Percentiles rank a stretch among this genome's conserved stretches.
These are phyloP conservation scores for Arachnomyces sp. DNA, from an alignment of 2,329 filamentous ascomycete species.

Conservation along the genomic window DNA sequence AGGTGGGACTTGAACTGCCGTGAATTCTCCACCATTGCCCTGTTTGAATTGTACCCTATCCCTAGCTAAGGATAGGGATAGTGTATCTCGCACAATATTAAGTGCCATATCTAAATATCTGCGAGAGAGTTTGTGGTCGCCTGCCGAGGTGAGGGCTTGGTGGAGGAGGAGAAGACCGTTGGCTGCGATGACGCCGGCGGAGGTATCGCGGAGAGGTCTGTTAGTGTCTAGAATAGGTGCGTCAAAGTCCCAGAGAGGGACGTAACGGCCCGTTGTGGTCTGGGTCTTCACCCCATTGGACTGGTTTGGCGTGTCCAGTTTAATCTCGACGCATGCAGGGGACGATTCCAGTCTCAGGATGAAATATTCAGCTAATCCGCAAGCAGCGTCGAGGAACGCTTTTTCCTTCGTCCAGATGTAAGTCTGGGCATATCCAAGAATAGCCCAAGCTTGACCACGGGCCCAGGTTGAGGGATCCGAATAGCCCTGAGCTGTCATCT, in stretches of 20 bases:
- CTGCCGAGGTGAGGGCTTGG: conserved; percentile 9
- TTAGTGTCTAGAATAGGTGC: conserved; percentile 7
- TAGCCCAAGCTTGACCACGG: conserved; percentile 19
- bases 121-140: conserved; percentile 3
- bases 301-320: too few species aligned
- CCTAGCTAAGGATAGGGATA: conserved; percentile 8
- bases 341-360: conserved; percentile 9
- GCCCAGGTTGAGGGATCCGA: conserved; percentile 18
- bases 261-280: conserved; percentile 5
- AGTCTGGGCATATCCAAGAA: conserved; percentile 31
- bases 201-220: conserved; percentile 29
- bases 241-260: conserved; percentile 20
- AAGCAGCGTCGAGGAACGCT: conserved; percentile 17
- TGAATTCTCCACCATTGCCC: background rate
- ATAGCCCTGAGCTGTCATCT: conserved; percentile 19
- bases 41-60: conserved; percentile 3
- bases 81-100: conserved; percentile 9
- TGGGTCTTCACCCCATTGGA: too few species aligned
- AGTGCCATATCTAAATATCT: conserved; percentile 10
- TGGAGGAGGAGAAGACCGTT: conserved; percentile 30
- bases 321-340: conserved; percentile 2
- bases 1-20: background rate
- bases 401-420: conserved; percentile 27
- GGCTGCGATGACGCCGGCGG: conserved; percentile 35
- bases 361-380: conserved; percentile 15